Evolutionary conservation across 768 basidiomycete species (phyloP).

Genomic region (Boletus reticulatus): DNA sequence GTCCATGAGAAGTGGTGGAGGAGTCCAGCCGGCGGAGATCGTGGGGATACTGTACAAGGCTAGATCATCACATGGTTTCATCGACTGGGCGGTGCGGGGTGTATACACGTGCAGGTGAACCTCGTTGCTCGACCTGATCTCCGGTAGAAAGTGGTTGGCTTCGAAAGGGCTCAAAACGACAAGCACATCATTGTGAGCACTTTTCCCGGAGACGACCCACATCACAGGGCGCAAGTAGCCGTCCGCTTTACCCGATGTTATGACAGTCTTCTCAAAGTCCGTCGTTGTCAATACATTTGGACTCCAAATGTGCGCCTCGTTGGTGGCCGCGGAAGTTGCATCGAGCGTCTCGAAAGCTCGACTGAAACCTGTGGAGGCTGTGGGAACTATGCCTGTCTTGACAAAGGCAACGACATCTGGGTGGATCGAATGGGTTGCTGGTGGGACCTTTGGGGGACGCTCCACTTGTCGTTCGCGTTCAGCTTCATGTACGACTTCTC

Average conservation of each 20-base stretch:
- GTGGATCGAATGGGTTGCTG: slow-evolving; percentile 23
- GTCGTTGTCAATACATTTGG: slow-evolving; percentile 9
- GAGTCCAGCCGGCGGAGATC: not conserved
- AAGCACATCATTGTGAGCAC: slow-evolving; percentile 9
- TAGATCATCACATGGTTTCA: slow-evolving; percentile 38
- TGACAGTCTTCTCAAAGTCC: slow-evolving; percentile 18
- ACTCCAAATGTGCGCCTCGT: slow-evolving; percentile 24
- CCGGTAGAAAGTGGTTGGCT: slow-evolving; percentile 36
- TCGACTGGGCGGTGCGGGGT: slow-evolving; percentile 33
- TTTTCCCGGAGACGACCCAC: slow-evolving; percentile 24
- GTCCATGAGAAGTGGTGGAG: not conserved
- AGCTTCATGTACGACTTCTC: slow-evolving; percentile 44
- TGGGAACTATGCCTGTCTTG: slow-evolving; percentile 25
- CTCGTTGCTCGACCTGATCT: slow-evolving; percentile 30
- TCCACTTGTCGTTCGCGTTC: slow-evolving; percentile 41
- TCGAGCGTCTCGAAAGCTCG: slow-evolving; percentile 12
- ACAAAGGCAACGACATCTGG: slow-evolving; percentile 25
- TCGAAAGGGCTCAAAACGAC: slow-evolving; percentile 44
- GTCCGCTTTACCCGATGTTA: not conserved
- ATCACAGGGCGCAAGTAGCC: slow-evolving; percentile 29
- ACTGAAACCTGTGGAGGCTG: slow-evolving; percentile 19
- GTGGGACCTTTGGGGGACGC: slow-evolving; percentile 29
- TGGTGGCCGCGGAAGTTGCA: slow-evolving; percentile 1
- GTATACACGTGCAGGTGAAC: slow-evolving; percentile 45
- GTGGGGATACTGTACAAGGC: slow-evolving; percentile 9